These are phyloP conservation scores for Cryptococcus deneoformans DNA, from an alignment of 1,284 basidiomycete species.

Conservation along the genomic window DNA sequence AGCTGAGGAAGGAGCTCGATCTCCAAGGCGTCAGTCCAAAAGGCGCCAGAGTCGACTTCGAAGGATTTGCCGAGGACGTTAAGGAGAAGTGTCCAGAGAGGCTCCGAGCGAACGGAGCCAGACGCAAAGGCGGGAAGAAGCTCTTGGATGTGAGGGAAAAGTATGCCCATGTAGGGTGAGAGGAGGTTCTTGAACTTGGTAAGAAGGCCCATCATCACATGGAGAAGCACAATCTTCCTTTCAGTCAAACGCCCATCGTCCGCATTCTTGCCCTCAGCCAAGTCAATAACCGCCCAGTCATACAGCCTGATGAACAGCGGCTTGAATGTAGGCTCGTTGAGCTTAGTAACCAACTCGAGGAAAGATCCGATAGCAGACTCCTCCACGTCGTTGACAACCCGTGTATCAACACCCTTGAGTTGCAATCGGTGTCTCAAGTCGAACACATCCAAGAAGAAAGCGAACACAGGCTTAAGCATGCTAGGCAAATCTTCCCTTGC, in stretches of 20 bases:
- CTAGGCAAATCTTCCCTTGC: conserved; percentile 64
- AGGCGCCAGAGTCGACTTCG: conserved; percentile 76
- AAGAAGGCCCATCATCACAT: conserved; percentile 66
- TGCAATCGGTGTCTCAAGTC: conserved; percentile 57
- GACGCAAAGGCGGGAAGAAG: conserved; percentile 58
- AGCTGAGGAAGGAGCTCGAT: conserved; percentile 61
- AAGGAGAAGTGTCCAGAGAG: conserved; percentile 66
- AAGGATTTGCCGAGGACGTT: conserved; percentile 67
- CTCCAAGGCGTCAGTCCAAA: conserved; percentile 82
- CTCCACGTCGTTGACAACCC: conserved; percentile 52
- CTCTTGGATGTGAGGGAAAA: conserved; percentile 68
- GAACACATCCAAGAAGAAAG: conserved; percentile 77
- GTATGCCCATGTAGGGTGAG: conserved; percentile 81
- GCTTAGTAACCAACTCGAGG: conserved; percentile 83
- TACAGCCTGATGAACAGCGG: conserved; percentile 88
- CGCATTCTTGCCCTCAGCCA: conserved; percentile 50
- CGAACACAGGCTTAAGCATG: conserved; percentile 71
- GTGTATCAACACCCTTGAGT: conserved; percentile 34
- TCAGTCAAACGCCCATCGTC: conserved; percentile 31
- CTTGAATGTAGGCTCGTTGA: conserved; percentile 90
- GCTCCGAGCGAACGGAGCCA: conserved; percentile 33
- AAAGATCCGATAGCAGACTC: conserved; percentile 64
- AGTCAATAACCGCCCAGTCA: conserved; percentile 85
- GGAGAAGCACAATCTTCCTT: conserved; percentile 66
- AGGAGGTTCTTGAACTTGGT: conserved; percentile 84